Conservation (phyloP, 2,329 filamentous ascomycete species). For the Diaporthe sp. region DNA sequence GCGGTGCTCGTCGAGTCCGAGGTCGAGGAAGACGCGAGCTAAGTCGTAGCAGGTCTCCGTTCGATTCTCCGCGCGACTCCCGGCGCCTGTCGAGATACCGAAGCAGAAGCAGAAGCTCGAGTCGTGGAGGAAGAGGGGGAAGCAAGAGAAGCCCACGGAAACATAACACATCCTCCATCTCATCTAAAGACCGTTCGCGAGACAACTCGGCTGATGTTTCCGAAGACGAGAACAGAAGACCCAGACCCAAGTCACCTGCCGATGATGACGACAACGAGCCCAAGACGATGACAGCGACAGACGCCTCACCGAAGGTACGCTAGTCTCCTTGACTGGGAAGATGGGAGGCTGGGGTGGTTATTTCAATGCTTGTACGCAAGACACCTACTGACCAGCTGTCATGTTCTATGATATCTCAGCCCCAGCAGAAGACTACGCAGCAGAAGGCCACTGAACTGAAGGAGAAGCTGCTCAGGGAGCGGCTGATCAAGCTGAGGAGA, state of each 20-base stretch:
- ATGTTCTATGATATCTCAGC: constrained; percentile 41
- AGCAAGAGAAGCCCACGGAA: constrained; percentile 51
- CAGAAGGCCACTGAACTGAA: constrained; percentile 61
- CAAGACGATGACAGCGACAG: constrained; percentile 42
- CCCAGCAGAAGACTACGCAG: constrained; percentile 52
- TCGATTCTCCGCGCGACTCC: constrained; percentile 40
- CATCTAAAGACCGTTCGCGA: constrained; percentile 64
- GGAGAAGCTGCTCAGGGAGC: constrained; percentile 66
- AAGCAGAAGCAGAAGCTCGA: constrained; percentile 41
- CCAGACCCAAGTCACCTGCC: constrained; percentile 51
- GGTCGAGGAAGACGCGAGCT: constrained; percentile 40
- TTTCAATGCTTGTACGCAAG: constrained; percentile 46
- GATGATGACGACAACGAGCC: constrained; percentile 47
- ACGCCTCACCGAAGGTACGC: constrained; percentile 49
- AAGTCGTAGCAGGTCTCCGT: constrained; percentile 43
- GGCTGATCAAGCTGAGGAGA: constrained; percentile 68
- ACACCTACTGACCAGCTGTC: constrained; percentile 48
- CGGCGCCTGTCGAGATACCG: constrained; percentile 41
- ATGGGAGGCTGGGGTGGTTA: constrained; percentile 50
- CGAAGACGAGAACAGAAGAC: constrained; percentile 58
- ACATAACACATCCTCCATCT: constrained; percentile 66
- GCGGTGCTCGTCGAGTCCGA: constrained; percentile 32
- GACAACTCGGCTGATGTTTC: constrained; percentile 71
- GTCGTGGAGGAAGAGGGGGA: constrained; percentile 40
- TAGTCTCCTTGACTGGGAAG: constrained; percentile 49